Evolutionary conservation across 768 basidiomycete species (phyloP).

Genomic region (Boletus sensibilis): DNA sequence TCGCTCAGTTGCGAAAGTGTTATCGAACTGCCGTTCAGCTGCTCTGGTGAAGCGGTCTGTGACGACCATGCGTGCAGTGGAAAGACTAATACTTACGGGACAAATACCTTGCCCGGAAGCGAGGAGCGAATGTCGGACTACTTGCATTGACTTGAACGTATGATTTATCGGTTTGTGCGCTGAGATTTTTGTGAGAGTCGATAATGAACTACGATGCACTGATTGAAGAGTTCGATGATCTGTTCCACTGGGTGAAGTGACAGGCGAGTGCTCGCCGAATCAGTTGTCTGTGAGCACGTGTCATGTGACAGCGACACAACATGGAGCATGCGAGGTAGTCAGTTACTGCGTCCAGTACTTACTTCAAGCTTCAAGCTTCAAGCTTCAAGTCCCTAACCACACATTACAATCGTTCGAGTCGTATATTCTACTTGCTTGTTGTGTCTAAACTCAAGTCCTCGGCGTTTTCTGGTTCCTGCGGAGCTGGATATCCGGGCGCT

Average conservation of each 20-base stretch:
- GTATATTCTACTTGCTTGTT: background rate
- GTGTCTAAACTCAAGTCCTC: background rate
- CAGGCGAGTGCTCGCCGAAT: too few species aligned
- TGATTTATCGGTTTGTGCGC: background rate
- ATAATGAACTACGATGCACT: background rate
- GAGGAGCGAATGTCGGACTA: background rate
- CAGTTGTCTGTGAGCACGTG: background rate
- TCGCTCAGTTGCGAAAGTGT: background rate
- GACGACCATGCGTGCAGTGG: background rate
- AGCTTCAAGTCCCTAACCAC: background rate
- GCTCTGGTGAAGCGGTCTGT: background rate
- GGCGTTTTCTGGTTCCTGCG: background rate
- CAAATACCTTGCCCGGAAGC: background rate
- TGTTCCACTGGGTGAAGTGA: background rate
- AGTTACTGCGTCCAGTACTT: too few species aligned
- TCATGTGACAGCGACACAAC: conserved; percentile 13
- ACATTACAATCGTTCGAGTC: background rate
- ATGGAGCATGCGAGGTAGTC: background rate
- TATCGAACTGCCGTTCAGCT: background rate
- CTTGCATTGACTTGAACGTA: background rate
- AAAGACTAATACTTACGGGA: background rate
- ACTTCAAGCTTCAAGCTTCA: too few species aligned
- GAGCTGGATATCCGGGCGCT: background rate
- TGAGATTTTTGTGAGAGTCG: background rate
- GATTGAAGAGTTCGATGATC: background rate